These are phyloP conservation scores for Pezicula neosporulosa DNA, from an alignment of 2,329 filamentous ascomycete genomes.

Conservation along the genomic window DNA sequence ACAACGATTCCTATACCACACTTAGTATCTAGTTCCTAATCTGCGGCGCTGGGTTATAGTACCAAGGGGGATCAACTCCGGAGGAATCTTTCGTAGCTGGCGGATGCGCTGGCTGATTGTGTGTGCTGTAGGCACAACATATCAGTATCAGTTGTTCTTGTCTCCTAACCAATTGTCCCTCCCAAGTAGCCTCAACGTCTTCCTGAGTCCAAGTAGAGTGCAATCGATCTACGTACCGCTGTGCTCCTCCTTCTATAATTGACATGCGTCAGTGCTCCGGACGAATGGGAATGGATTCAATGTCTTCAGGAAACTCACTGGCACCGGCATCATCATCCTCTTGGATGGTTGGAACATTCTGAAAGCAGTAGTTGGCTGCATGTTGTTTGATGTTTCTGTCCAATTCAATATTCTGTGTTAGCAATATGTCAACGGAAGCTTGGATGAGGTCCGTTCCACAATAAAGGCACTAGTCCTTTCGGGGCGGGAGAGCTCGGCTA, in stretches of 20 bases:
- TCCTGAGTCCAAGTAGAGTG: too few species aligned
- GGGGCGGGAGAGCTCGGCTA: neutral
- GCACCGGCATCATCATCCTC: constrained; percentile 67
- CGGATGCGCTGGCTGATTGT: constrained; percentile 95
- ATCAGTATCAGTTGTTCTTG: constrained; percentile 14
- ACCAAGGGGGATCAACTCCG: constrained; percentile 94
- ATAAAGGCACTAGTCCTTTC: neutral
- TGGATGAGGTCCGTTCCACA: constrained; percentile 1
- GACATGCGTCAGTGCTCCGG: constrained; percentile 24
- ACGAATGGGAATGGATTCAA: constrained; percentile 4
- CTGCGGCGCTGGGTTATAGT: constrained; percentile 35
- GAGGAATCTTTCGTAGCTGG: constrained; percentile 83
- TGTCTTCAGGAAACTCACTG: constrained; percentile 51
- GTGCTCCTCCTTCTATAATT: constrained; percentile 60
- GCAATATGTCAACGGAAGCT: constrained; percentile 7
- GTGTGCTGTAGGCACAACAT: constrained; percentile 61
- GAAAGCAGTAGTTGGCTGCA: constrained; percentile 54
- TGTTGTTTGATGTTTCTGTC: constrained; percentile 17
- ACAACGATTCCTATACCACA: constrained; percentile 67
- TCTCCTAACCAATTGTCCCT: constrained; percentile 1
- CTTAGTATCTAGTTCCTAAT: constrained; percentile 19
- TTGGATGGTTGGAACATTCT: constrained; percentile 64
- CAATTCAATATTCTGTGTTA: constrained; percentile 6
- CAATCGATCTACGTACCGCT: constrained; percentile 49
- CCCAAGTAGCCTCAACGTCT: neutral